Percentiles rank a stretch among this genome's conserved stretches.
Conservation (phyloP, 2,329 filamentous ascomycete species). For the Gremmenia infestans region DNA sequence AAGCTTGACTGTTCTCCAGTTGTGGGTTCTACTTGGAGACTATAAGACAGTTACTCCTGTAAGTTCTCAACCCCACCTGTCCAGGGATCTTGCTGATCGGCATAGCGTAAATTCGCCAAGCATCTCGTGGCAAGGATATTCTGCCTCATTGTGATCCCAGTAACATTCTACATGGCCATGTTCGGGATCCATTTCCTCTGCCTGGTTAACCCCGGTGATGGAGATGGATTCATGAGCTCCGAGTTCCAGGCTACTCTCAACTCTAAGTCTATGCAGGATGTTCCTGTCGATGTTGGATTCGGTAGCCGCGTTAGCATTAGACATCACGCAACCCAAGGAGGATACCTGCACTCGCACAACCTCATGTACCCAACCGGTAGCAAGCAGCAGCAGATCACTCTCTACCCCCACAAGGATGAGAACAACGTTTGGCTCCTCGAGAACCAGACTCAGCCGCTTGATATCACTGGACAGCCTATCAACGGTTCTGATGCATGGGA, state of each 20-base stretch:
- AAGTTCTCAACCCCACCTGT: constrained; percentile 30
- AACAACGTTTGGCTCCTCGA: constrained; percentile 95
- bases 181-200: constrained; percentile 95
- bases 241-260: constrained; percentile 98
- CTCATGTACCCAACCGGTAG: constrained; percentile 98
- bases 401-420: constrained; percentile 98
- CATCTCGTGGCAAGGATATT: constrained; percentile 89
- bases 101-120: constrained; percentile 76
- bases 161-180: constrained; percentile 92
- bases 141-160: constrained; percentile 84
- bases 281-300: constrained; percentile 84
- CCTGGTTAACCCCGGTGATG: constrained; percentile 90
- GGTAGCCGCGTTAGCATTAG: constrained; percentile 82
- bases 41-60: constrained; percentile 75
- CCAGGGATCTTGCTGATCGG: constrained; percentile 21
- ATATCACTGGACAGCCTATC: constrained; percentile 68
- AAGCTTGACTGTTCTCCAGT: constrained; percentile 79
- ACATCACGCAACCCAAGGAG: constrained; percentile 95
- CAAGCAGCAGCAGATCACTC: constrained; percentile 97
- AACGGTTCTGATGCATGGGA: constrained; percentile 85
- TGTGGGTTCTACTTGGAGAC: constrained; percentile 94
- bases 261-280: constrained; percentile 92
- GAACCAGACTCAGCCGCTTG: constrained; percentile 90
- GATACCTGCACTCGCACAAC: constrained; percentile 92
- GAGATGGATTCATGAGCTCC: constrained; percentile 98